Evolutionary conservation across 805 yeast genomes (phyloP), one percentile per base, ranked within the genome.

Genomic region (Lachancea sp.): DNA sequence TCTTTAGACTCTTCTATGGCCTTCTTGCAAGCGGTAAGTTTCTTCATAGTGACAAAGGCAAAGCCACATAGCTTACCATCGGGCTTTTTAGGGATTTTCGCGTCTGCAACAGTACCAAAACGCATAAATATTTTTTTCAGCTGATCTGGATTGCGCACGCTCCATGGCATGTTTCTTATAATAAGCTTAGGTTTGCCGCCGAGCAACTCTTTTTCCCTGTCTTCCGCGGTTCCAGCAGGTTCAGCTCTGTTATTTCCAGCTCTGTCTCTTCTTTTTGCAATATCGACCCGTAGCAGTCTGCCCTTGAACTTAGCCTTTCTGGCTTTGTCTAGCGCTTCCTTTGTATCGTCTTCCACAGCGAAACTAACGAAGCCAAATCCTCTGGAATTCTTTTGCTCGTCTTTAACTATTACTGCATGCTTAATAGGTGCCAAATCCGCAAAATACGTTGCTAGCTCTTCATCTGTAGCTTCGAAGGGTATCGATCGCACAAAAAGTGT

Each of bases 311-410:
- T 84, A 34, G 68, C 54, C 55, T 72, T 80, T 58, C 79, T 78
- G 12, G 90, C 69, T 48, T 77, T 74, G 16, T 71, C 75, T 47
- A 89, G 67, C 0, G 97, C 97, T 34, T 73, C 67, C 29, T 73
- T 59, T 0, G 96, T 84, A 57, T 92, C 98, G 35, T 87, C 95
- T 47, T 85, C 88, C 36, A 74, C 64, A 2, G 84, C 77, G 61
- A 92, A 92, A 26, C 95, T 81, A 12, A 88, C 98, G 62, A 92
- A 92, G 3, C 98, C 98, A 64, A 89, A 92, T 2, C 98, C 97
- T 60, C 89, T 75, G 2, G 96, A 86, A 33, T 81, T 72, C 40
- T 83, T 76, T 25, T 81, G 77, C 8, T 69, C 69, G 56, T 89
- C 96, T 29, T 71, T 82, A 13, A 92, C 97, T 30, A 92, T 75